Base-by-base conservation (phyloP, 2,329 filamentous ascomycete species). In the Apiospora rasikravindrae region DNA sequence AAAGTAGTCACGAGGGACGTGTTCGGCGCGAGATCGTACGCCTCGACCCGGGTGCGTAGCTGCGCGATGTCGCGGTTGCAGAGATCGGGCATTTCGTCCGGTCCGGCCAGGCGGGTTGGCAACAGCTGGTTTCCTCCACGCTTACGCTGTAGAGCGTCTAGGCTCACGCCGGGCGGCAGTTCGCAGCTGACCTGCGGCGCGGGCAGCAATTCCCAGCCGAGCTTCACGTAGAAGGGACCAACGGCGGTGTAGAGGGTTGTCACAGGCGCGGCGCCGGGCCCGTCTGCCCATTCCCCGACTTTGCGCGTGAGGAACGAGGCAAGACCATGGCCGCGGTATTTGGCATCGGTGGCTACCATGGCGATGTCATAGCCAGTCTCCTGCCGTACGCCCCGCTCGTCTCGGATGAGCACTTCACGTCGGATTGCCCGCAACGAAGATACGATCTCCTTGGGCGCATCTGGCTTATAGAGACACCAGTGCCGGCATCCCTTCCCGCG, bases 111-210 rank as follows among this genome's bases (percentile, higher is more conserved):
- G 14, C 66, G 66, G 11, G 66, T 47, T 13, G 19, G 40, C 66
- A 33, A 22, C 24, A 19, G 26, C 24, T 33, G 40, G n/a, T 14
- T 22, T 14, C 47, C 24, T 14, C 26, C 40, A 5, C 24, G n/a
- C 14, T 29, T 19, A 24, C n/a, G 40, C 24, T 47, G 24, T 6
- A 44, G 7, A 1, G 10, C 13, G n/a, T 19, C 66, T 44, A 6
- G 45, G 66, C 40, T 44, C 24, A 47, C n/a, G 7, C n/a, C 66
- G 10, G 14, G 8, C 40, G 66, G 66, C 14, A 68, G n/a, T n/a
- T 44, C n/a, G 26, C 45, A 68, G 66, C 66, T 68, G 13, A 68
- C 66, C 19, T 68, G 66, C 66, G 66, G 66, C 66, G 66, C 44
- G 24, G 66, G 66, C 13, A 68, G 42, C 40, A 68, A 29, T 4